Evolutionary conservation across 352 stramenopile genomes (phyloP).

Genomic region (Stephanocyclus meneghinianus): DNA sequence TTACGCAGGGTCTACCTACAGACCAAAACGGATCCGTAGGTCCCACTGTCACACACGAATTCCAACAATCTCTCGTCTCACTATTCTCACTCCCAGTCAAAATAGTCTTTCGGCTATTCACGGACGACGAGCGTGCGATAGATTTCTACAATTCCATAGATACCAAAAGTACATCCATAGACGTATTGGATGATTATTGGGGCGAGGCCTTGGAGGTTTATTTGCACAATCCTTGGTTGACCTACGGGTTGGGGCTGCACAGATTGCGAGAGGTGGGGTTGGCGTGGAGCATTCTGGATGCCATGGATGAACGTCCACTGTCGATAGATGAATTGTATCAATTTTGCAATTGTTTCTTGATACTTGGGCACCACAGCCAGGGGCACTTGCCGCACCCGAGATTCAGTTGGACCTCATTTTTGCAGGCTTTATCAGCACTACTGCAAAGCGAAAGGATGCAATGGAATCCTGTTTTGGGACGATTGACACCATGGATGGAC

Average conservation of each 20-base stretch:
- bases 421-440: conserved; percentile 4
- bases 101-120: conserved; percentile 80
- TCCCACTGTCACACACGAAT: neutral
- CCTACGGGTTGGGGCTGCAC: conserved; percentile 74
- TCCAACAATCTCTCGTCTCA: conserved; percentile 34
- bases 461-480: conserved; percentile 30
- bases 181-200: conserved; percentile 79
- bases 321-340: conserved; percentile 34
- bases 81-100: conserved; percentile 72
- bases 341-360: conserved; percentile 43
- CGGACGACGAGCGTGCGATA: conserved; percentile 74
- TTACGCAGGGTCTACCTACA: conserved; percentile 16
- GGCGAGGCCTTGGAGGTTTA: conserved; percentile 73
- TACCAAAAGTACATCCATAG: conserved; percentile 65
- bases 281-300: conserved; percentile 43
- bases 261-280: conserved; percentile 77
- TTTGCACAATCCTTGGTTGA: conserved; percentile 75
- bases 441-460: conserved; percentile 23
- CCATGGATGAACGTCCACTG: conserved; percentile 60
- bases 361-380: neutral
- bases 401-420: conserved; percentile 25
- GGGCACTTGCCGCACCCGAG: conserved; percentile 23
- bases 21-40: neutral
- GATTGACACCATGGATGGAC: conserved; percentile 25
- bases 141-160: conserved; percentile 66